These are phyloP conservation scores for Glutinoglossum americanum DNA, from an alignment of 495 filamentous ascomycete genomes.

Conservation along the genomic window DNA sequence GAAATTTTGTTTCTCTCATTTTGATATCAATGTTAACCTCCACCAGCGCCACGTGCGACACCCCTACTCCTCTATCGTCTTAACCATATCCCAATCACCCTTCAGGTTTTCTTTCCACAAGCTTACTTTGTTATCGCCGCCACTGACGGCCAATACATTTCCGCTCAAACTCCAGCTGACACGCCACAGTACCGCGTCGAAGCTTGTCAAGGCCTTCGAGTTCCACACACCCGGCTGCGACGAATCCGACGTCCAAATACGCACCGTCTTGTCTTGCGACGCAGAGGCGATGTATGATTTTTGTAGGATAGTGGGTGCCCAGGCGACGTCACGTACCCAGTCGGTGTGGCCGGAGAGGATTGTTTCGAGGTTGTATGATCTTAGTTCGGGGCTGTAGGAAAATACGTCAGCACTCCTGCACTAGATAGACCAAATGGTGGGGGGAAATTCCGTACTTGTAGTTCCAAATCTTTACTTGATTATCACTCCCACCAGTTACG, in stretches of 20 bases:
- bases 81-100: conserved; percentile 80
- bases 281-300: conserved; percentile 92
- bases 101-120: conserved; percentile 64
- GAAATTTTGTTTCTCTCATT: too few relatives aligned
- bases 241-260: conserved; percentile 58
- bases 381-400: conserved; percentile 24
- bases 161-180: conserved; percentile 97
- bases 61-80: conserved; percentile 75
- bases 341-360: conserved; percentile 63
- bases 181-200: conserved; percentile 80
- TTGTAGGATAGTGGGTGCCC: conserved; percentile 80
- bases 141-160: conserved; percentile 83
- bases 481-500: conserved; percentile 86
- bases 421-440: not conserved
- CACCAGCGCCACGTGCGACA: not conserved
- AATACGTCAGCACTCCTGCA: not conserved
- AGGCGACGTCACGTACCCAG: conserved; percentile 96
- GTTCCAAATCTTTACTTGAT: conserved; percentile 78
- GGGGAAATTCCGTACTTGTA: conserved; percentile 25
- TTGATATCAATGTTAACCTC: not conserved
- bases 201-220: conserved; percentile 49
- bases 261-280: conserved; percentile 86
- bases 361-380: conserved; percentile 28
- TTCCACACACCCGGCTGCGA: conserved; percentile 32
- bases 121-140: conserved; percentile 90